These are phyloP conservation scores for Pyrenula aspistea DNA, from an alignment of 495 filamentous ascomycete genomes.

Conservation along the genomic window DNA sequence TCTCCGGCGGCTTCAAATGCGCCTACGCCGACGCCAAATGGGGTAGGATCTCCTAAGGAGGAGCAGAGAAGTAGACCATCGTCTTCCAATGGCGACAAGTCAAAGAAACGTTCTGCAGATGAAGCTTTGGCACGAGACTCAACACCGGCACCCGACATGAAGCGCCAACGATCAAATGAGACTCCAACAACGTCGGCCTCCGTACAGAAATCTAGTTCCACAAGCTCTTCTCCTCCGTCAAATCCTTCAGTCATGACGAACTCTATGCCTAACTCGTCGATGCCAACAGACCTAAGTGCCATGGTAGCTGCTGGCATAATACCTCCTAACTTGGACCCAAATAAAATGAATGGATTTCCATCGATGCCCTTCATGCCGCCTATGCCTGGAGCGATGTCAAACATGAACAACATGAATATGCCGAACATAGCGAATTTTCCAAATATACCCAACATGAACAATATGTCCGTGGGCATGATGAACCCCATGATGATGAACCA, in stretches of 20 bases:
- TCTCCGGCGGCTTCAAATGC: constrained; percentile 14
- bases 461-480: constrained; percentile 37
- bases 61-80: constrained; percentile 5
- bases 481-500: constrained; percentile 40
- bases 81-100: constrained; percentile 11
- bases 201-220: constrained; percentile 3
- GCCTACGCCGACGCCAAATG: constrained; percentile 15
- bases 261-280: constrained; percentile 6
- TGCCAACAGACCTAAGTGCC: constrained; percentile 17
- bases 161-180: constrained; percentile 8
- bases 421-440: constrained; percentile 28
- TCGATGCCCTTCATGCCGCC: constrained; percentile 25
- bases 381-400: constrained; percentile 11
- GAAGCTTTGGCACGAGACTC: constrained; percentile 37
- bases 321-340: constrained; percentile 14
- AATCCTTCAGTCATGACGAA: constrained; percentile 6
- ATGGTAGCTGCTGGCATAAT: constrained; percentile 18
- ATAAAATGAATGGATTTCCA: constrained; percentile 18
- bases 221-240: constrained; percentile 4
- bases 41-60: constrained; percentile 23
- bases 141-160: constrained; percentile 12
- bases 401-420: constrained; percentile 30
- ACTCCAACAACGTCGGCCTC: constrained; percentile 16
- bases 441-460: constrained; percentile 30
- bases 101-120: constrained; percentile 75